phyloP scores from a whole-genome alignment of 257 asterid genomes.

The Capsicum rhomboideum region DNA sequence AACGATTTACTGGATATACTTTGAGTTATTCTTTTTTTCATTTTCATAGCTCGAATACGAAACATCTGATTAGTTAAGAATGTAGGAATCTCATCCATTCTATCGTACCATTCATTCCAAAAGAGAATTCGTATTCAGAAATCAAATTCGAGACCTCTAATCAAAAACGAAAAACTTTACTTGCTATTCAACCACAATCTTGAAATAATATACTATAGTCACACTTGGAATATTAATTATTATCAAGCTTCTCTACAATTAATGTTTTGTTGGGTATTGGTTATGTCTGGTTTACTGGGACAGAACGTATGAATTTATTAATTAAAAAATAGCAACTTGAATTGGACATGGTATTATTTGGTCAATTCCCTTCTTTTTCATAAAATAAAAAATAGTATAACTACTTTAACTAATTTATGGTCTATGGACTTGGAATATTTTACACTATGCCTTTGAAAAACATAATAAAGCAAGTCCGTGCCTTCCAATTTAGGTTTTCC shows the following conservation, averaged over 20 bases:
- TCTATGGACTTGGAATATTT: not conserved
- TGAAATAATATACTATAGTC: not conserved
- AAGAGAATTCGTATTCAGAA: too few relatives aligned
- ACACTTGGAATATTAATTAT: not conserved
- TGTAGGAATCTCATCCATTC: not conserved
- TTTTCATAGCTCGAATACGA: not conserved
- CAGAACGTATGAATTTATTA: not conserved
- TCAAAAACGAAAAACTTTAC: not conserved
- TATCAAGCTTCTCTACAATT: not conserved
- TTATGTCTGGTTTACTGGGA: not conserved
- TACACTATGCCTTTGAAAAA: not conserved
- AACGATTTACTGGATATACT: not conserved
- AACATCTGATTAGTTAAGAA: not conserved
- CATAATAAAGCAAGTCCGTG: not conserved
- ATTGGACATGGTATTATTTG: not conserved
- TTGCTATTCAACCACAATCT: fast-evolving
- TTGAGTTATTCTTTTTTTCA: not conserved
- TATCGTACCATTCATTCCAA: not conserved
- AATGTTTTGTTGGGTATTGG: not conserved
- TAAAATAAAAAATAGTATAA: not conserved
- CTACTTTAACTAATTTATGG: not conserved
- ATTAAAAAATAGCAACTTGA: not conserved
- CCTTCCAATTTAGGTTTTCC: not conserved
- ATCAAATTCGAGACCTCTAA: too few relatives aligned
- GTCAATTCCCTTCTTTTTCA: not conserved